Base-by-base conservation (phyloP, 441 rosid species). In the Gossypium trilobum region DNA sequence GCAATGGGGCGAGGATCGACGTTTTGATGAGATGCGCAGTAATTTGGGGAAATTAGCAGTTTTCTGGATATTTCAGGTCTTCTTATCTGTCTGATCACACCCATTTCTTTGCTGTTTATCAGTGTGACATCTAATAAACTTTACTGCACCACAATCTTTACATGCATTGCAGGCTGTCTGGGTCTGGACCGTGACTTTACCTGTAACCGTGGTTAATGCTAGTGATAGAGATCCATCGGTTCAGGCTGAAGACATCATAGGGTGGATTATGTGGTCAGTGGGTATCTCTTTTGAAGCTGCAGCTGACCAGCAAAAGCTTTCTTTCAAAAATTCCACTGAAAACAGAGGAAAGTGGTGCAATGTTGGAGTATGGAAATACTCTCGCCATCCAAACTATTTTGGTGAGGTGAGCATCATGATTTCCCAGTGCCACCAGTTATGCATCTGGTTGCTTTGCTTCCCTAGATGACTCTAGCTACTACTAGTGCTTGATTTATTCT, bases 151-250 rank as follows among this genome's bases (percentile, higher is more conserved):
- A 19, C 17, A 59, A 69, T 58, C 50, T 64, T 60, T 50, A 20
- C 51, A 44, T 68, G n/a, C 44, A 17, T 17, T 73, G 63, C 89
- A 94, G 98, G 95, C 97, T 44, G 81, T 94, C 70, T 94, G 97
- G 98, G 97, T 89, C 19, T 94, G 98, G 98, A 82, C 95, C 13
- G 97, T 91, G 65, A 90, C 87, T 82, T 84, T 94, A 77, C 98
- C 98, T 1, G 86, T 94, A 75, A 94, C 98, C 20, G 83, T 94
- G 68, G 93, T 87, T 25, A 94, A 94, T 74, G 89, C 96, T 46
- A 91, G 93, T 75, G 80, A 86, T 77, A 83, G 89, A 72, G 75
- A 91, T 74, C 90, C 92, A 78, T 58, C 85, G 25, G 33, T 89
- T 76, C 82, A 81, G 74, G 87, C 90, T 23, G 86, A 27, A 58